Evolutionary conservation across 352 stramenopile genomes (phyloP).

Genomic region (Globisporangium carolinianum): DNA sequence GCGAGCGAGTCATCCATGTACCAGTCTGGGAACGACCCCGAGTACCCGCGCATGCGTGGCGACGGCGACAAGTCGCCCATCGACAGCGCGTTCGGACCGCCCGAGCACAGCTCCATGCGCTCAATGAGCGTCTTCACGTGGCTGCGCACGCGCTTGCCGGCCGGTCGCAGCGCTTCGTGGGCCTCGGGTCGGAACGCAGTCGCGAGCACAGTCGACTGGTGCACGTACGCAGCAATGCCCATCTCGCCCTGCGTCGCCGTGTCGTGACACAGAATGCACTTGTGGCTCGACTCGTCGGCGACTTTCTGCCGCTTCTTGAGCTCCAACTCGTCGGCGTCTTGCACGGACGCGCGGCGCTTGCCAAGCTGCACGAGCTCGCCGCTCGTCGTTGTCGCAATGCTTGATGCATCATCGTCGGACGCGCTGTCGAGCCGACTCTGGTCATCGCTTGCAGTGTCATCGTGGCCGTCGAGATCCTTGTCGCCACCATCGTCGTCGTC

Average conservation of each 20-base stretch:
- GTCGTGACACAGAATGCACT: slow-evolving; percentile 85
- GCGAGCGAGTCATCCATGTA: slow-evolving; percentile 45
- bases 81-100: slow-evolving; percentile 20
- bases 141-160: slow-evolving; percentile 46
- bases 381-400: neutral
- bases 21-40: slow-evolving; percentile 63
- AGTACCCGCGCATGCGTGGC: slow-evolving; percentile 50
- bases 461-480: neutral
- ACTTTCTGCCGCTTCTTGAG: slow-evolving; percentile 44
- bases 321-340: slow-evolving; percentile 19
- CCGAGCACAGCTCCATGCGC: slow-evolving; percentile 83
- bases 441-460: neutral
- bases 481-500: slow-evolving; percentile 25
- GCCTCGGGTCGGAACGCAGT: slow-evolving; percentile 66
- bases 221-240: slow-evolving; percentile 78
- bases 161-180: slow-evolving; percentile 42
- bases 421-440: slow-evolving; percentile 7
- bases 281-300: slow-evolving; percentile 35
- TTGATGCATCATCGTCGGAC: slow-evolving; percentile 10
- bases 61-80: slow-evolving; percentile 35
- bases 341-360: slow-evolving; percentile 42
- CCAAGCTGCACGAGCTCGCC: slow-evolving; percentile 16
- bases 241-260: slow-evolving; percentile 74
- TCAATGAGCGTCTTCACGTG: slow-evolving; percentile 72
- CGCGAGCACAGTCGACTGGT: slow-evolving; percentile 82